These are phyloP conservation scores for Fonsecaea multimorphosa DNA, from an alignment of 2,329 filamentous ascomycete genomes.

Conservation along the genomic window DNA sequence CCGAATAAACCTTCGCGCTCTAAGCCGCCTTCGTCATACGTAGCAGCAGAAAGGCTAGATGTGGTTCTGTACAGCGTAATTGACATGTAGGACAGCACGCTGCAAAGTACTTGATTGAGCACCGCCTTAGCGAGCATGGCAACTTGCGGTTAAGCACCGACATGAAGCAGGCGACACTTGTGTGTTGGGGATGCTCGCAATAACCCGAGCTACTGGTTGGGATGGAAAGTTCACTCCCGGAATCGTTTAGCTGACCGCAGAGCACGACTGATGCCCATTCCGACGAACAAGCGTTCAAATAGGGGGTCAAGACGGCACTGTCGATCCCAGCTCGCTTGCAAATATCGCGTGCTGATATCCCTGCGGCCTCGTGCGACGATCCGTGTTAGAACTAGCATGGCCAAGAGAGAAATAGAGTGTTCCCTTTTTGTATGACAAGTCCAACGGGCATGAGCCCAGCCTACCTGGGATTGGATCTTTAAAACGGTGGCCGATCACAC, in stretches of 20 bases:
- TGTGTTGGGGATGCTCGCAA: background rate
- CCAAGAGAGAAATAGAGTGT: conserved; percentile 9
- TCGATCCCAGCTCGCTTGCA: conserved; percentile 16
- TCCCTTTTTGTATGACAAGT: conserved; percentile 1
- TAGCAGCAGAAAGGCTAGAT: background rate
- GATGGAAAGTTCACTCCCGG: background rate
- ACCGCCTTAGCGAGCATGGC: background rate
- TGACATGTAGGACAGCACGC: conserved; percentile 1
- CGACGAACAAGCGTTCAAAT: conserved; percentile 6
- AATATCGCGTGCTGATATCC: conserved; percentile 14
- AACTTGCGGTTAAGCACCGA: conserved; percentile 1
- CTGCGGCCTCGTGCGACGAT: conserved; percentile 16
- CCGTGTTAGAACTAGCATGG: conserved; percentile 16
- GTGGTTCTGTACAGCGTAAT: background rate
- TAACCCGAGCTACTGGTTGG: background rate
- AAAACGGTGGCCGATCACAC: conserved; percentile 1
- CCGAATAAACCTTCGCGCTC: background rate
- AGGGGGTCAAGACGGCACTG: conserved; percentile 12
- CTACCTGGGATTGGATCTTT: conserved; percentile 2
- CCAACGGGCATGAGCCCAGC: conserved; percentile 6
- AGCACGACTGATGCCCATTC: conserved; percentile 10
- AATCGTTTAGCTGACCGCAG: background rate
- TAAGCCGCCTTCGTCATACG: conserved; percentile 1
- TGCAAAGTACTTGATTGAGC: conserved; percentile 9
- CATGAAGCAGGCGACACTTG: background rate